These are phyloP conservation scores for Epichloe typhina DNA, from an alignment of 2,329 filamentous ascomycete genomes.

Conservation along the genomic window DNA sequence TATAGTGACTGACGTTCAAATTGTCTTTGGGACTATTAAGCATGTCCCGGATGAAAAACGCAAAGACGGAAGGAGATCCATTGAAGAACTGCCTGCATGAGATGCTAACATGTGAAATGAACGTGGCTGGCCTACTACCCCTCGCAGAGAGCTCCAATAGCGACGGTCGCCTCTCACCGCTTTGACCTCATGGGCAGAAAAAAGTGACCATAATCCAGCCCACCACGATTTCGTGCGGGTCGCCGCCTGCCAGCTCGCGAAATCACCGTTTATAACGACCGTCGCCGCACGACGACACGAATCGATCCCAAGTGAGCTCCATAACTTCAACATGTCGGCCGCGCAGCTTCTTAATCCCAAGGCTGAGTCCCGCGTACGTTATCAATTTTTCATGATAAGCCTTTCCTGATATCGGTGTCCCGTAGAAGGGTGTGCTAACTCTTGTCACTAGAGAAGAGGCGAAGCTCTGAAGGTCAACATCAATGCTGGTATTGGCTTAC, in stretches of 20 bases:
- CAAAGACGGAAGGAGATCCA: no score
- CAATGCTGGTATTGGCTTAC: conserved; percentile 80
- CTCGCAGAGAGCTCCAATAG: background rate
- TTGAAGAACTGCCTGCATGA: no score
- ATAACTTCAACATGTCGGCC: conserved; percentile 61
- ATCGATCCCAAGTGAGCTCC: conserved; percentile 7
- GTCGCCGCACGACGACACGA: conserved; percentile 7
- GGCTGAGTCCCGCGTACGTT: conserved; percentile 84
- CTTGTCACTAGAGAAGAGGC: conserved; percentile 60
- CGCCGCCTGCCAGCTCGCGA: conserved; percentile 17
- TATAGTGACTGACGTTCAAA: conserved; percentile 27
- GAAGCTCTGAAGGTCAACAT: conserved; percentile 97
- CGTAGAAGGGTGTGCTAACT: conserved; percentile 13
- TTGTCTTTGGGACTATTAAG: conserved; percentile 26
- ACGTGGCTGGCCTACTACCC: background rate
- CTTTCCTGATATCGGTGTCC: background rate
- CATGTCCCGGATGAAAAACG: conserved; percentile 7
- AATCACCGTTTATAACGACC: conserved; percentile 10
- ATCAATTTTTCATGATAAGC: conserved; percentile 1
- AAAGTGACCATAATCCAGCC: conserved; percentile 16
- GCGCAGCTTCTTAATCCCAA: conserved; percentile 98
- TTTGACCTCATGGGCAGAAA: conserved; percentile 20
- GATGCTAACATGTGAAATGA: no score
- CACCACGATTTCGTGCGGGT: conserved; percentile 16
- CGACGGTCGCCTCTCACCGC: conserved; percentile 14